Conservation (phyloP, 345 rosid species). For the Eucalyptus cladocalyx region DNA sequence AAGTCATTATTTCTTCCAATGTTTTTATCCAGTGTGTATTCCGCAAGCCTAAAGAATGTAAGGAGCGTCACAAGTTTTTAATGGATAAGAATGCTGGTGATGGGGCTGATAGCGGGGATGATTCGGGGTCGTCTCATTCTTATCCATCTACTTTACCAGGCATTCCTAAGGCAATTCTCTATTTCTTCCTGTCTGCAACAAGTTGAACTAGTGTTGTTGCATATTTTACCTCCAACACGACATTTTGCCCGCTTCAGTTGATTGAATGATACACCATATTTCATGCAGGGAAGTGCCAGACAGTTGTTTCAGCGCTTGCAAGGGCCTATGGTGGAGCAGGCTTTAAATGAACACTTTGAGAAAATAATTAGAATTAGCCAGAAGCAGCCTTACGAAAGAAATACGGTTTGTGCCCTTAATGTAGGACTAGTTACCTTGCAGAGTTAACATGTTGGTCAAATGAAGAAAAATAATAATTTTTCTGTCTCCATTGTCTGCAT, state of each 20-base stretch:
- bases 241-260: neutral
- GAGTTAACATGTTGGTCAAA: neutral
- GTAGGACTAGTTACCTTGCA: neutral
- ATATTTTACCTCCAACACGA: neutral
- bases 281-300: slow-evolving; percentile 91
- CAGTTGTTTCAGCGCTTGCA: slow-evolving; percentile 94
- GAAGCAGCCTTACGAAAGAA: slow-evolving; percentile 43
- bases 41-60: slow-evolving; percentile 87
- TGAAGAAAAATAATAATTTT: neutral
- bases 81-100: slow-evolving; percentile 88
- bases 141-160: slow-evolving; percentile 99
- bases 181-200: neutral
- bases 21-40: slow-evolving; percentile 54
- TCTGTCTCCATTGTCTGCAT: neutral
- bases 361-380: slow-evolving; percentile 72
- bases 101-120: slow-evolving; percentile 99
- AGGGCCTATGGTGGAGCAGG: slow-evolving; percentile 95
- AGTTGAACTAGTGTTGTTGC: neutral
- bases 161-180: slow-evolving; percentile 74
- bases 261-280: slow-evolving; percentile 1
- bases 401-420: slow-evolving; percentile 30
- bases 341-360: slow-evolving; percentile 92
- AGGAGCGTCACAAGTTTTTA: slow-evolving; percentile 89
- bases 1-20: neutral
- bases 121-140: slow-evolving; percentile 94